phyloP scores from a whole-genome alignment of 2,329 filamentous ascomycete genomes.

The Tolypocladium guangdongense region DNA sequence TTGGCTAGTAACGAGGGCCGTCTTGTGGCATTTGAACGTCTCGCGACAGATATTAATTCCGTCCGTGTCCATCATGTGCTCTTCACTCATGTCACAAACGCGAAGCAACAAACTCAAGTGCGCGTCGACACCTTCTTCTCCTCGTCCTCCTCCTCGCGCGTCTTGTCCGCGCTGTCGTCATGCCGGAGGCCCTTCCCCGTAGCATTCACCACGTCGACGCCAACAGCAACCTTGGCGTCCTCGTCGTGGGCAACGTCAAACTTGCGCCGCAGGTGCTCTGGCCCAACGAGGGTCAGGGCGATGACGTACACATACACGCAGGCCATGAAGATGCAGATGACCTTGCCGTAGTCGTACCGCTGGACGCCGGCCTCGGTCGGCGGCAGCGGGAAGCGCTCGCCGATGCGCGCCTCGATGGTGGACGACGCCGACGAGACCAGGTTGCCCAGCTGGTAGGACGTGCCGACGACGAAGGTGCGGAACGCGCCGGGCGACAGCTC shows the following conservation, averaged over 20 bases:
- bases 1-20: no score
- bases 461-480: conserved; percentile 64
- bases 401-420: conserved; percentile 67
- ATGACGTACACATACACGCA: conserved; percentile 62
- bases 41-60: background rate
- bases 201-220: conserved; percentile 21
- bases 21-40: no score
- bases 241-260: conserved; percentile 39
- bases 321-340: conserved; percentile 87
- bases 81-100: background rate
- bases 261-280: conserved; percentile 39
- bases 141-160: background rate
- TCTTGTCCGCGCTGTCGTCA: background rate
- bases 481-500: conserved; percentile 63
- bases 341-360: conserved; percentile 66
- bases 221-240: conserved; percentile 35
- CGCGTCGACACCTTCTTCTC: background rate
- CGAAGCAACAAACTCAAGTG: background rate
- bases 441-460: conserved; percentile 68
- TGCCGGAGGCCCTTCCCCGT: background rate
- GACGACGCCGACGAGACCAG: conserved; percentile 58
- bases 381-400: conserved; percentile 62
- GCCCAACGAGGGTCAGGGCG: conserved; percentile 51
- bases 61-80: background rate
- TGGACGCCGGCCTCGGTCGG: conserved; percentile 34